phyloP scores from a whole-genome alignment of 495 filamentous ascomycete genomes.

The Xylaria palmicola region DNA sequence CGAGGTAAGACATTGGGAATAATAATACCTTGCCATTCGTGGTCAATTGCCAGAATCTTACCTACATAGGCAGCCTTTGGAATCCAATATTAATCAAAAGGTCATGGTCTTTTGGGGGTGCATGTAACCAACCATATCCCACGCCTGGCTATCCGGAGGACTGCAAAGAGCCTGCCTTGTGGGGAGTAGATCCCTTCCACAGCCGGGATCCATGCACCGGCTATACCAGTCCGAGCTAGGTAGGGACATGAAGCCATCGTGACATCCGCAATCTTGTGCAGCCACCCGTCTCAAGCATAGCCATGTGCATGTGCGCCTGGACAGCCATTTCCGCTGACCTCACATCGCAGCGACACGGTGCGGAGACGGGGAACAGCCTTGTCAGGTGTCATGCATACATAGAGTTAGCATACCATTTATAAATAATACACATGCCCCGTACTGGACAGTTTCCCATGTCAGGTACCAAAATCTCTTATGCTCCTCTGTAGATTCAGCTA shows the following conservation, averaged over 20 bases:
- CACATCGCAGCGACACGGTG: neutral
- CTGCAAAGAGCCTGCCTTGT: neutral
- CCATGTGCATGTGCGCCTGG: neutral
- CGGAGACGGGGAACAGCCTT: neutral
- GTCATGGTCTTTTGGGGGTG: neutral
- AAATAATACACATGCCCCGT: too few relatives aligned
- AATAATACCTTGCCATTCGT: too few relatives aligned
- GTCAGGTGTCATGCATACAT: neutral
- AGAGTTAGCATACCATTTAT: too few relatives aligned
- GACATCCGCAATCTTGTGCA: neutral
- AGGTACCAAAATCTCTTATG: too few relatives aligned
- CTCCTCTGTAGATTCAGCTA: too few relatives aligned
- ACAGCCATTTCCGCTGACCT: neutral
- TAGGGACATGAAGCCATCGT: slow-evolving; percentile 6
- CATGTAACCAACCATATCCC: neutral
- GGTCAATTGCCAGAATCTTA: too few relatives aligned
- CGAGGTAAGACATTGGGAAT: too few relatives aligned
- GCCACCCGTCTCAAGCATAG: neutral
- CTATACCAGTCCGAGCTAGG: neutral
- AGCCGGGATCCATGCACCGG: neutral
- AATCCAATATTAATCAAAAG: neutral
- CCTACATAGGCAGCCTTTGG: too few relatives aligned
- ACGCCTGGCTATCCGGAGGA: neutral
- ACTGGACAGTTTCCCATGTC: neutral
- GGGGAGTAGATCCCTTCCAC: neutral